Evolutionary conservation across 345 rosid genomes (phyloP).

Genomic region (Punica granatum): DNA sequence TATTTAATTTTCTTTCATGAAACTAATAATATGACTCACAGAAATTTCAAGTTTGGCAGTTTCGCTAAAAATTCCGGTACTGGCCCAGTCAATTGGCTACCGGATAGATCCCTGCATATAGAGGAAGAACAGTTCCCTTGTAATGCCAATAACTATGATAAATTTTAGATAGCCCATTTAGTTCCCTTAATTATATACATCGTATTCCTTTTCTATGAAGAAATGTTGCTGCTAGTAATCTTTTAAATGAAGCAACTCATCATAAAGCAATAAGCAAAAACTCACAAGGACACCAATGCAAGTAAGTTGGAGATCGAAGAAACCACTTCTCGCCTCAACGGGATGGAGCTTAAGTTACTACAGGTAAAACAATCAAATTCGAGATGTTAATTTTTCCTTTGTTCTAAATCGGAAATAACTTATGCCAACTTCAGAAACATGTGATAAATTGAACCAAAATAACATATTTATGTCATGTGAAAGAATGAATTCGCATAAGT

Average conservation of each 20-base stretch:
- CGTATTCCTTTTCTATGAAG: no score
- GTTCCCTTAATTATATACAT: no score
- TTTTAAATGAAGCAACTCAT: neutral
- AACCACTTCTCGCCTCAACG: conserved; percentile 31
- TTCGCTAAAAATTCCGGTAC: conserved; percentile 34
- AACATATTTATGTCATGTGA: no score
- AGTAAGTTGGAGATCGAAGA: conserved; percentile 27
- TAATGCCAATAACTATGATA: no score
- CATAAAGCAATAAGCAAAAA: neutral
- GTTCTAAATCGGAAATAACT: neutral
- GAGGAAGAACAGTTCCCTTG: neutral
- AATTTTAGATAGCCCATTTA: no score
- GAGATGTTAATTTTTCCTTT: neutral
- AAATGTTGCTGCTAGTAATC: no score
- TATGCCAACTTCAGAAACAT: no score
- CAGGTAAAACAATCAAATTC: neutral
- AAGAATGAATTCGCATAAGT: neutral
- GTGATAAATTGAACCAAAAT: no score
- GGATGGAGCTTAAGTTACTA: conserved; percentile 49
- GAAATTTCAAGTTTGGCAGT: conserved; percentile 23
- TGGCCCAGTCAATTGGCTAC: conserved; percentile 35
- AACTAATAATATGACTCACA: conserved; percentile 31
- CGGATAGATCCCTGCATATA: conserved; percentile 49
- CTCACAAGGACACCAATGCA: conserved; percentile 36
- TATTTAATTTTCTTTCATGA: neutral